Base-by-base conservation (phyloP, 768 basidiomycete species). In the Russula ochroleuca region DNA sequence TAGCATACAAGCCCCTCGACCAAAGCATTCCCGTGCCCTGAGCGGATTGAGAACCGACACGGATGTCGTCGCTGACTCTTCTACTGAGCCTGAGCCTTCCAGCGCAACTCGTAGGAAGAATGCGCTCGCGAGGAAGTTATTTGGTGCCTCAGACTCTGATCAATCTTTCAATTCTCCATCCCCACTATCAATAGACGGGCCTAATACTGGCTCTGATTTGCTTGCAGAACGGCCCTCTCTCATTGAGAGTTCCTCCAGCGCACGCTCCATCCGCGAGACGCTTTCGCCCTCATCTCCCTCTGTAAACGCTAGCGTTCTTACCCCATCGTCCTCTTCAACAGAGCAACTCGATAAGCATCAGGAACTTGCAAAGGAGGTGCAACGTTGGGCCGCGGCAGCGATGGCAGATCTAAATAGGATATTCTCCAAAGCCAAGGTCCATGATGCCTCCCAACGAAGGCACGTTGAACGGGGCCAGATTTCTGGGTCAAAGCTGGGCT, bases 121-220 rank as follows among this genome's bases (percentile, higher is more conserved):
- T 67, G 79, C 88, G 70, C 79, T 93, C n/a, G 87, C 90, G 2
- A 85, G 86, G 61, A 86, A 85, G 19, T 75, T 93, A 47, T 91
- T 92, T 68, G 89, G 87, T 19, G 73, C 70, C 19, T 79, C 81
- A 60, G 78, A 76, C 38, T 71, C 69, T n/a, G 70, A 71, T 31
- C 70, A 73, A 49, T 70, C 72, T 28, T 65, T 74, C 62, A 63
- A 72, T 23, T 71, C 75, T 10, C 57, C 71, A 53, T 72, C 76
- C 19, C 70, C 68, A 4, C 65, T 59, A 56, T 53, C 47, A 23
- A 37, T 38, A 8, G 63, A 61, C 5, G 49, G 41, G 14, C 48
- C 28, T 38, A 66, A 59, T 33, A 49, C 66, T 41, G 66, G 66
- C 50, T 33, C 67, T 87, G 87, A 5, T 87, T 82, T 56, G 80